These are phyloP conservation scores for Kwoniella sp. DNA, from an alignment of 768 basidiomycete species.

Conservation along the genomic window DNA sequence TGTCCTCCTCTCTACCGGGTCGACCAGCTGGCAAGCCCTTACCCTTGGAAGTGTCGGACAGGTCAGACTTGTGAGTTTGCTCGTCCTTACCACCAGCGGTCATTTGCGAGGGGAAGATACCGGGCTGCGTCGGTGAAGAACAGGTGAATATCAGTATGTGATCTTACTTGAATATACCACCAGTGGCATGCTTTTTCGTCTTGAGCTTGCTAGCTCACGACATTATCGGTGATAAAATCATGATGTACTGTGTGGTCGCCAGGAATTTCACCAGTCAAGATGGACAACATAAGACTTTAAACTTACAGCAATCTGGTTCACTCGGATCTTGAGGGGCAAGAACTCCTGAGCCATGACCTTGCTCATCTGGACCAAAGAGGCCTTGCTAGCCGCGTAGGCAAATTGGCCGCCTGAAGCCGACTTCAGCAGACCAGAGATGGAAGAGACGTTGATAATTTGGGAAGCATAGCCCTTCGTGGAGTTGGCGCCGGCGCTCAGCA, in stretches of 20 bases:
- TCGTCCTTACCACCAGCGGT: slow-evolving; percentile 36
- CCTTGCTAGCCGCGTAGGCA: slow-evolving; percentile 45
- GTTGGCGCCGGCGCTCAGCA: slow-evolving; percentile 34
- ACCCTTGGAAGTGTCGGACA: slow-evolving; percentile 37
- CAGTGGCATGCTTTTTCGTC: too few relatives aligned
- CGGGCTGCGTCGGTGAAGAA: slow-evolving; percentile 20
- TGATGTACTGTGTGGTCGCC: too few relatives aligned
- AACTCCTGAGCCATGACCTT: slow-evolving; percentile 44
- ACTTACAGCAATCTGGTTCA: slow-evolving; percentile 48
- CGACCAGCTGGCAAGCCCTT: slow-evolving; percentile 42
- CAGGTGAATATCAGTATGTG: not conserved
- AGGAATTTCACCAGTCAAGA: too few relatives aligned
- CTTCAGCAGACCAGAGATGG: slow-evolving; percentile 44
- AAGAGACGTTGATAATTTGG: slow-evolving; percentile 45
- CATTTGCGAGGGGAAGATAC: slow-evolving; percentile 47
- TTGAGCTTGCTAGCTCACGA: too few relatives aligned
- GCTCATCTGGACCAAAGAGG: slow-evolving; percentile 40
- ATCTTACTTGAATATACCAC: too few relatives aligned
- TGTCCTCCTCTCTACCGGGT: slow-evolving; percentile 44
- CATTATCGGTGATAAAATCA: too few relatives aligned
- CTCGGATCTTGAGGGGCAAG: slow-evolving; percentile 38
- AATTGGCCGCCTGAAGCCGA: slow-evolving; percentile 41
- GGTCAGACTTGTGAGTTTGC: slow-evolving; percentile 37
- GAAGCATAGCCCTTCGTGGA: slow-evolving; percentile 39
- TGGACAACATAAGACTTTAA: not conserved